Conservation (phyloP, 2,329 filamentous ascomycete species). For the Nakataea oryzae region DNA sequence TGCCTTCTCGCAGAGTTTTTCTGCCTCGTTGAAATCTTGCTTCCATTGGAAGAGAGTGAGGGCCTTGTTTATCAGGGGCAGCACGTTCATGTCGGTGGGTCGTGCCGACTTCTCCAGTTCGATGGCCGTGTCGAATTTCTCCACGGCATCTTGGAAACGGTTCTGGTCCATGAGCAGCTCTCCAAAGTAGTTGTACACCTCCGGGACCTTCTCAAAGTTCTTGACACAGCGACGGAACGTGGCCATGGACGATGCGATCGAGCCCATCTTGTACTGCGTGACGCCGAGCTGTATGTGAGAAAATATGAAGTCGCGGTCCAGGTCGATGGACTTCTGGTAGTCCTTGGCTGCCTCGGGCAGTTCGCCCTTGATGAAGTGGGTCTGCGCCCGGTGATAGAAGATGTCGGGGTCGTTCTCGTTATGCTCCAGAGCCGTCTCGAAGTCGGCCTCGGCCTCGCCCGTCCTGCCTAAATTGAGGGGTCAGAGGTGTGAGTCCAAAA, state of each 20-base stretch:
- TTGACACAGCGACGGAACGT: conserved; percentile 97
- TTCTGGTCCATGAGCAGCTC: conserved; percentile 94
- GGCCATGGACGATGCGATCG: conserved; percentile 93
- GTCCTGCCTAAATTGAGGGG: conserved; percentile 51
- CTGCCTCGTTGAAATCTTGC: conserved; percentile 87
- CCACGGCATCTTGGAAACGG: conserved; percentile 89
- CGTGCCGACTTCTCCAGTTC: conserved; percentile 96
- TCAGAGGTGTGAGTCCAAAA: not conserved
- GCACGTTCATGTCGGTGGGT: conserved; percentile 91
- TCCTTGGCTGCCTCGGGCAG: conserved; percentile 92
- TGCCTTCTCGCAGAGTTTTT: conserved; percentile 94
- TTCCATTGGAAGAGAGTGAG: conserved; percentile 97
- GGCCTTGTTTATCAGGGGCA: conserved; percentile 97
- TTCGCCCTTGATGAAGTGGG: conserved; percentile 95
- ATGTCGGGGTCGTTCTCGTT: conserved; percentile 90
- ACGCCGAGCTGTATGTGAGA: conserved; percentile 98
- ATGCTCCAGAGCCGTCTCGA: conserved; percentile 73
- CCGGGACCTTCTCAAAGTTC: conserved; percentile 93
- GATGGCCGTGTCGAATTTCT: conserved; percentile 97
- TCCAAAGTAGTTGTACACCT: conserved; percentile 99
- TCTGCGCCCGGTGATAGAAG: conserved; percentile 96
- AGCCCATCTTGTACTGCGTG: conserved; percentile 99
- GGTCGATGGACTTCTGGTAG: conserved; percentile 98
- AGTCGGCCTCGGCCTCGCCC: conserved; percentile 79
- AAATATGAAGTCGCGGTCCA: conserved; percentile 95